Percentiles rank a stretch among this genome's conserved stretches.
These are phyloP conservation scores for Tetracentron sinense DNA, from an alignment of 164 flowering plant species.

Conservation along the genomic window DNA sequence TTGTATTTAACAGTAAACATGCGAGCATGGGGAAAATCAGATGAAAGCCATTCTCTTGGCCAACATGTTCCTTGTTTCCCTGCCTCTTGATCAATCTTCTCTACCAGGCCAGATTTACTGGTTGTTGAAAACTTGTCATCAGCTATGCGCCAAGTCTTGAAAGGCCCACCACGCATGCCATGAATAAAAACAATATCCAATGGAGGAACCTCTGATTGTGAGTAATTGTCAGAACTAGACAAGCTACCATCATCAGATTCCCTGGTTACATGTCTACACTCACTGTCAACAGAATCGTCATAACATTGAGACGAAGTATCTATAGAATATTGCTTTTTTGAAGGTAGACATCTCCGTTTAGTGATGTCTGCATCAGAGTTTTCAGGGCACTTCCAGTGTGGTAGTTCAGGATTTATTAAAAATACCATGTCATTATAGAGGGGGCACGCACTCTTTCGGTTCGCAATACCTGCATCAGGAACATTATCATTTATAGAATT, in stretches of 20 bases:
- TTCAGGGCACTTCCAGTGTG: conserved; percentile 78
- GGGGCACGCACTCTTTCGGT: conserved; percentile 36
- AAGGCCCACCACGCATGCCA: conserved; percentile 96
- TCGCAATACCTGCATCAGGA: conserved; percentile 19
- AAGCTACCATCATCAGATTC: conserved; percentile 15
- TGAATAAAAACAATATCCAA: conserved; percentile 91
- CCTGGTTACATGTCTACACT: conserved; percentile 7
- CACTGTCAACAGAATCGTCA: conserved; percentile 23
- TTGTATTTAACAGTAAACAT: conserved; percentile 86
- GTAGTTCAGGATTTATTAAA: conserved; percentile 74
- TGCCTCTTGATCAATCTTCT: conserved; percentile 96
- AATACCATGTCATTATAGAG: conserved; percentile 70
- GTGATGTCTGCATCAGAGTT: conserved; percentile 15
- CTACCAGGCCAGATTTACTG: conserved; percentile 78
- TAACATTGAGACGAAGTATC: conserved; percentile 9
- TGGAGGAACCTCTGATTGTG: conserved; percentile 35
- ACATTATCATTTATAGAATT: conserved; percentile 25
- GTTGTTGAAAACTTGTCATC: conserved; percentile 83
- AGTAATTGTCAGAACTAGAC: conserved; percentile 20
- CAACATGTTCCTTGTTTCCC: conserved; percentile 93
- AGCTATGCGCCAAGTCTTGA: conserved; percentile 87
- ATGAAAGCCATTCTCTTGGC: conserved; percentile 97
- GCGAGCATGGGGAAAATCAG: conserved; percentile 87
- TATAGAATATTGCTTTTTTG: conserved; percentile 10
- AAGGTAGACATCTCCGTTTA: conserved; percentile 10